Base-by-base conservation (phyloP, 805 yeast species). In the Vanderwaltozyma yarrowii region DNA sequence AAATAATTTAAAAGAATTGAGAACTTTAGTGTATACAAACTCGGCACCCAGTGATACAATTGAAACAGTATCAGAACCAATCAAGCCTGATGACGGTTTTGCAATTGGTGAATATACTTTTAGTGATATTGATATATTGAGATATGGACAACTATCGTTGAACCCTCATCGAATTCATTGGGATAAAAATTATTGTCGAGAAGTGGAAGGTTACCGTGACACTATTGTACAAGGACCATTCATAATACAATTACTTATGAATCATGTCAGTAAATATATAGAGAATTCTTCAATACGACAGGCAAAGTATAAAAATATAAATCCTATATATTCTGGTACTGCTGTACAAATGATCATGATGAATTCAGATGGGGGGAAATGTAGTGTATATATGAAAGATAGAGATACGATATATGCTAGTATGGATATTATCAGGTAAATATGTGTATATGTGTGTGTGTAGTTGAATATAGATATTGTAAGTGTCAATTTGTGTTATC, bases 91-190 rank as follows among this genome's bases (percentile, higher is more conserved):
- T 25, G 13, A 15, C 14, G 18, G 14, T 13, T 13, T 26, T 6
- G 25, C 21, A 21, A 14, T 40, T 23, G 40, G 44, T 35, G 15
- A 23, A 60, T 34, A 47, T 46, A 17, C 50, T 66, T 30, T 60
- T 39, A 17, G 70, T 73, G 30, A 52, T 71, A 5, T 59, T 61
- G 38, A 51, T 65, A 7, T 66, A 74, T 29, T 64, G 45, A 63
- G 85, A 44, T 83, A 77, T 60, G 78, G 89, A 32, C 80, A 84
- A 11, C 56, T 92, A 37, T 78, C 92, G 1, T 78, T 78, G 61
- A 89, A 89, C 55, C 69, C 94, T 3, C 98, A 89, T 59, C 70
- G 71, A 41, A 84, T 89, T 29, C 98, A 89, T 60, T 78, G 76
- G 56, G 83, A 84, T 51, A 54, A 58, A 5, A 45, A 45, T 1